Evolutionary conservation across 768 basidiomycete species (phyloP).

Genomic region (Neoboletus magnificus): DNA sequence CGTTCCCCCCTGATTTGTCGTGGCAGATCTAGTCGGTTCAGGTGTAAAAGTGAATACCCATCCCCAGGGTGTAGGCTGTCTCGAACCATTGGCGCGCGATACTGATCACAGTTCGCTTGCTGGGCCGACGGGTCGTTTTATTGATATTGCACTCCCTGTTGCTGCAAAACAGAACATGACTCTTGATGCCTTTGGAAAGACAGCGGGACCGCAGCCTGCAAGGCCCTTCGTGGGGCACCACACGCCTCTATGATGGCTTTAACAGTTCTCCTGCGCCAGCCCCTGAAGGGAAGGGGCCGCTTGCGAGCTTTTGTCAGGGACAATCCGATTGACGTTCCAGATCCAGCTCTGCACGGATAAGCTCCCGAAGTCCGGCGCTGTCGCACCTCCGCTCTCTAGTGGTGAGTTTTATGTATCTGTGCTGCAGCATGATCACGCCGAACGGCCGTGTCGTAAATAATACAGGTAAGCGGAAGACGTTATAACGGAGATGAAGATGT

Average conservation of each 20-base stretch:
- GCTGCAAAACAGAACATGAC: conserved; percentile 40
- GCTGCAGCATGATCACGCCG: background rate
- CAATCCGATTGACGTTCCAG: conserved; percentile 38
- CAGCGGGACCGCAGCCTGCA: conserved; percentile 13
- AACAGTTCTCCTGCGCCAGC: conserved; percentile 36
- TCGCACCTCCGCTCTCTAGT: conserved; percentile 36
- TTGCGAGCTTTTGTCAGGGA: conserved; percentile 41
- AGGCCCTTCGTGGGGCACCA: conserved; percentile 32
- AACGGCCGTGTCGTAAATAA: conserved; percentile 17
- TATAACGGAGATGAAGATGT: conserved; percentile 17
- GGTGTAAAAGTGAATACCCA: conserved; percentile 47
- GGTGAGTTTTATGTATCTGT: conserved; percentile 5
- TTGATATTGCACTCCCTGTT: conserved; percentile 1
- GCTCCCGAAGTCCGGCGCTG: conserved; percentile 23
- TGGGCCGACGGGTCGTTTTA: conserved; percentile 14
- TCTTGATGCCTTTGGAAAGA: conserved; percentile 39
- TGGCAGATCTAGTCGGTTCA: conserved; percentile 37
- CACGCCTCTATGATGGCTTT: conserved; percentile 38
- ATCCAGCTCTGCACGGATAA: conserved; percentile 28
- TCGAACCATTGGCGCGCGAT: conserved; percentile 35
- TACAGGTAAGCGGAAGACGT: conserved; percentile 19
- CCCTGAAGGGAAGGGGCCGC: conserved; percentile 32
- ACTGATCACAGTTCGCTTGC: conserved; percentile 29
- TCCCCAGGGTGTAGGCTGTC: conserved; percentile 39
- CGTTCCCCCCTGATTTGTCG: conserved; percentile 22